Evolutionary conservation across 306 rosid species (phyloP), one percentile per base, ranked within the genome.

Genomic region (Dryas octopetala): DNA sequence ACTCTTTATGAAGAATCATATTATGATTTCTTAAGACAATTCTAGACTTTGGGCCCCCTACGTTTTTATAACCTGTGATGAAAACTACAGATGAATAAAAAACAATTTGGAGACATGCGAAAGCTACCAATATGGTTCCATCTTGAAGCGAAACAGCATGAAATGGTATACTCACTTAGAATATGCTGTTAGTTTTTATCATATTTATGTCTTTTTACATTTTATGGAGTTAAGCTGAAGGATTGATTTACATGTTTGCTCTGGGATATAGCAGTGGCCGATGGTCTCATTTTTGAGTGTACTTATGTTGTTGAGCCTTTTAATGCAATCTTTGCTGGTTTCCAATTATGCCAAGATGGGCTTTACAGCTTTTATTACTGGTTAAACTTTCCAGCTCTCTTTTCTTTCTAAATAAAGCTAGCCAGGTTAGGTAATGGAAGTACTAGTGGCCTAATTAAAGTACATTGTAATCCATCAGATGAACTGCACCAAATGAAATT

Each of bases 401-500:
- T 44, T 55, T 43, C 13, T 13, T 19, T 6, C 52, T 44, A 40
- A 46, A 11, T 11, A 53, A 74, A 77, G 57, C 58, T 67, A 71
- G 60, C 62, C 66, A 28, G 9, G 9, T 70, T 55, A 6, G 17
- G 64, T 63, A 68, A 54, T 5, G 38, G 8, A 70, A 17, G 14
- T 16, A 41, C 50, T 54, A 2, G 6, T 4, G n/a, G 44, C 19
- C 66, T 7, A 57, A 43, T 1, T 12, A 7, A 41, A 4, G 12
- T 40, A 54, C 52, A 7, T 71, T 54, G 19, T 71, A 7, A 55
- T 71, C 23, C 66, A 12, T 19, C 86, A 93, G 97, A 83, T 84
- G 92, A 87, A 76, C 76, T 54, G 43, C 80, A 79, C 77, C 83
- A 81, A 74, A 79, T 76, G 72, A 79, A 80, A 79, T 85, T 88